Conservation (phyloP, 2,329 filamentous ascomycete species). For the Calycina marina region DNA sequence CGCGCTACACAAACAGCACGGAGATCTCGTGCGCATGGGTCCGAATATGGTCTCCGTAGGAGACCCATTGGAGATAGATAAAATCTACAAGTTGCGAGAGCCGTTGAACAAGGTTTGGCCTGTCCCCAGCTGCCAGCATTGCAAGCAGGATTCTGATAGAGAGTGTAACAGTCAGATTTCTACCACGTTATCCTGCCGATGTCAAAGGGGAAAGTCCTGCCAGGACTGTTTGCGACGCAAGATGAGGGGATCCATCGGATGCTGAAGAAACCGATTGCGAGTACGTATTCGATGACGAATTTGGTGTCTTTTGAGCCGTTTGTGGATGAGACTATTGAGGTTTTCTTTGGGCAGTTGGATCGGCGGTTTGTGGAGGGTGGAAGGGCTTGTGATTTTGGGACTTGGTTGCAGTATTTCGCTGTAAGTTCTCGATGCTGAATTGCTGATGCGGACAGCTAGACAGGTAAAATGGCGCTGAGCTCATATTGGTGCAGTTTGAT, state of each 20-base stretch:
- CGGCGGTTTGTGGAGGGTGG: constrained; percentile 17
- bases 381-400: constrained; percentile 30
- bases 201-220: constrained; percentile 2
- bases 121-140: background rate
- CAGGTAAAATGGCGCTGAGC: too few relatives aligned
- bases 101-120: constrained; percentile 55
- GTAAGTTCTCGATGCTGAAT: too few relatives aligned
- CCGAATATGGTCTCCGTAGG: constrained; percentile 12
- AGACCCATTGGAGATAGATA: constrained; percentile 5
- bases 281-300: constrained; percentile 30
- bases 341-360: constrained; percentile 25
- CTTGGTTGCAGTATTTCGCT: constrained; percentile 26
- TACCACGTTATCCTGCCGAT: constrained; percentile 17
- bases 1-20: constrained; percentile 10
- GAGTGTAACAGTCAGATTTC: constrained; percentile 3
- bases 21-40: constrained; percentile 11
- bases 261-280: constrained; percentile 25
- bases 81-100: constrained; percentile 44
- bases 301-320: constrained; percentile 32
- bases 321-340: constrained; percentile 29
- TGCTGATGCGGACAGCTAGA: too few relatives aligned
- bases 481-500: too few relatives aligned
- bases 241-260: constrained; percentile 25
- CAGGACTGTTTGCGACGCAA: constrained; percentile 17
- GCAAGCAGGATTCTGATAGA: background rate